These are phyloP conservation scores for Anthoceros angustus DNA, from an alignment of 225 moss, liverwort and hornwort species.

Conservation along the genomic window DNA sequence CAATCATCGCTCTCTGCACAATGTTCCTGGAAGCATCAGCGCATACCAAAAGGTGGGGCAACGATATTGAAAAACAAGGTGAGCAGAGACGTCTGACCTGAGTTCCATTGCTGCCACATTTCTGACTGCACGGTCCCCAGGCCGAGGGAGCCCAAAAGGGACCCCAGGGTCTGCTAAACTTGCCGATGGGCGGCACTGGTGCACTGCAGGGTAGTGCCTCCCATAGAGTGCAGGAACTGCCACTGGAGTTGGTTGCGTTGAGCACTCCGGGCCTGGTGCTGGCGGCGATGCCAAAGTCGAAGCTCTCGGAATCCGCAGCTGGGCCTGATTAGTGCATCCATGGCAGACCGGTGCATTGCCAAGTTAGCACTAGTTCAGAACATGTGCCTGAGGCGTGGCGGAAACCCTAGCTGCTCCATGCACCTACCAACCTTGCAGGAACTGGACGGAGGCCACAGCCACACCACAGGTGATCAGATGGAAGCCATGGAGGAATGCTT, in stretches of 20 bases:
- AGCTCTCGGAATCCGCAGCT: not conserved
- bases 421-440: not conserved
- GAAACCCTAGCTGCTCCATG: not conserved
- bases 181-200: not conserved
- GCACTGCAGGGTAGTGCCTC: not conserved
- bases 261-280: not conserved
- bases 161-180: not conserved
- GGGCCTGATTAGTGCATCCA: not conserved
- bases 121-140: not conserved
- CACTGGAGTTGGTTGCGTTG: constrained; percentile 4
- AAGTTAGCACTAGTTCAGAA: not conserved
- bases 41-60: not conserved
- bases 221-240: not conserved
- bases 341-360: not conserved
- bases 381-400: not conserved
- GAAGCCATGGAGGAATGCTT: not conserved
- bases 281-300: not conserved
- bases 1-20: not conserved
- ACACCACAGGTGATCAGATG: not conserved
- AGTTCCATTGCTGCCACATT: constrained; percentile 1
- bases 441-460: not conserved
- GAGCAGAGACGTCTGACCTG: not conserved
- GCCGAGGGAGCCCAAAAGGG: not conserved
- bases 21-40: no score
- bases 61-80: not conserved